Conservation (phyloP, 1,284 basidiomycete species). For the Cutaneotrichosporon daszewskae region DNA sequence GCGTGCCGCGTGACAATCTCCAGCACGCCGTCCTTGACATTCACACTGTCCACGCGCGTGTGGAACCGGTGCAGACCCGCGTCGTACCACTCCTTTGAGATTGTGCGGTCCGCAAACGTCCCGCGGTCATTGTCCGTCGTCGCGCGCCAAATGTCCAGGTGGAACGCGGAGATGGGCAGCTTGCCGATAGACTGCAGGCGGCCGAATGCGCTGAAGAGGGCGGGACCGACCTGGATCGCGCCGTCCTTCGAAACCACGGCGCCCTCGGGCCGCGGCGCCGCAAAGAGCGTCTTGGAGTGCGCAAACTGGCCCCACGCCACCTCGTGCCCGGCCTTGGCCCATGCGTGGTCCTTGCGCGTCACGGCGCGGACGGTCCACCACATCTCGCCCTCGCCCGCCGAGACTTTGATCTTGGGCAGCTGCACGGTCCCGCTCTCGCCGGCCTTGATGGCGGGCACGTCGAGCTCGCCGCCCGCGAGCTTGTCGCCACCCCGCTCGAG, state of each 20-base stretch:
- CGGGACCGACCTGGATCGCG: slow-evolving; percentile 12
- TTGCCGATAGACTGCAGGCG: slow-evolving; percentile 8
- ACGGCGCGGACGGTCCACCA: slow-evolving; percentile 5
- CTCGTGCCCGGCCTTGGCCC: slow-evolving; percentile 18
- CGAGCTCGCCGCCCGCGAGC: slow-evolving; percentile 5
- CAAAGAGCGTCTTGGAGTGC: background rate
- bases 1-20: slow-evolving; percentile 11
- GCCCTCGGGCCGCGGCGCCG: background rate
- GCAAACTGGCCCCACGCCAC: slow-evolving; percentile 17
- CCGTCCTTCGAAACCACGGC: background rate
- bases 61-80: slow-evolving; percentile 16
- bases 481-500: slow-evolving; percentile 12
- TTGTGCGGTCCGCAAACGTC: background rate
- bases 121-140: slow-evolving; percentile 23
- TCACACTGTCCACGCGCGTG: slow-evolving; percentile 11
- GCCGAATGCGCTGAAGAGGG: slow-evolving; percentile 12
- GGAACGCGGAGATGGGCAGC: background rate
- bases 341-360: slow-evolving; percentile 1
- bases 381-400: background rate
- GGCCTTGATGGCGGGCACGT: background rate
- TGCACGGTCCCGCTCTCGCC: background rate
- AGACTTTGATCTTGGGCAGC: background rate
- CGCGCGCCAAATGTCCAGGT: slow-evolving; percentile 22
- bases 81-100: slow-evolving; percentile 3
- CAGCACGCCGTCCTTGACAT: slow-evolving; percentile 1